These are phyloP conservation scores for Chlorella sp. DNA, from an alignment of 139 green algal genomes.

Conservation along the genomic window DNA sequence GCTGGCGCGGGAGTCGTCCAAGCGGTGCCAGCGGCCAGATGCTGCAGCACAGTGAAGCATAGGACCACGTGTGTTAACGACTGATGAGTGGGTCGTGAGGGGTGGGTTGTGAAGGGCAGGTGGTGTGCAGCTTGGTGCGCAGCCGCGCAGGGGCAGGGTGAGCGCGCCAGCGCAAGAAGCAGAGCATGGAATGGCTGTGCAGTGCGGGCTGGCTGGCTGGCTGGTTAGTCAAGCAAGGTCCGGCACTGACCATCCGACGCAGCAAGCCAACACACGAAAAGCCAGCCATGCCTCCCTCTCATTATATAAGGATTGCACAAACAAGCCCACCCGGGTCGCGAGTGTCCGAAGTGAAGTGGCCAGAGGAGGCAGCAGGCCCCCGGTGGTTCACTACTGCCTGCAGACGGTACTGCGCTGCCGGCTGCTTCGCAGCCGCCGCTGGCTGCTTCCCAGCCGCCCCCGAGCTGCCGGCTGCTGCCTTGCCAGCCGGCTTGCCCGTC, in stretches of 20 bases:
- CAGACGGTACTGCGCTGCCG: constrained; percentile 36
- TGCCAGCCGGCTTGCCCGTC: not conserved
- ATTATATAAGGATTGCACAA: not conserved
- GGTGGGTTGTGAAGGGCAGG: no score
- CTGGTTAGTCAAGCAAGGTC: not conserved
- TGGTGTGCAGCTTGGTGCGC: no score
- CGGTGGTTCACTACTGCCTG: constrained; percentile 44
- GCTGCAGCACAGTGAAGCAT: not conserved
- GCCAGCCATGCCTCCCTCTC: not conserved
- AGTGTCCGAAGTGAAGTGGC: constrained; percentile 57
- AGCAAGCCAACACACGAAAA: not conserved
- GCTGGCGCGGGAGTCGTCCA: constrained; percentile 53
- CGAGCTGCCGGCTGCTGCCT: not conserved
- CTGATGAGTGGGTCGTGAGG: not conserved
- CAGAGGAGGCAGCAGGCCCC: constrained; percentile 35
- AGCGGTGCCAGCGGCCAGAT: constrained; percentile 39
- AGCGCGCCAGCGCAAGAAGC: not conserved
- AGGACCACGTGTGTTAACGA: not conserved
- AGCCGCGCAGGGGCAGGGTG: no score
- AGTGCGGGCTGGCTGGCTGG: not conserved
- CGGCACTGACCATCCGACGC: not conserved
- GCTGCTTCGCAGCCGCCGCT: not conserved
- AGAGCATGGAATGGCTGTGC: not conserved
- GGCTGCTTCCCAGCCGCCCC: not conserved
- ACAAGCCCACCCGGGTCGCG: not conserved